A percentile compares a stretch with the other conserved stretches of the same genome.
These are phyloP conservation scores for Pichia sp. DNA, from an alignment of 1,139 yeast genomes.

Conservation along the genomic window DNA sequence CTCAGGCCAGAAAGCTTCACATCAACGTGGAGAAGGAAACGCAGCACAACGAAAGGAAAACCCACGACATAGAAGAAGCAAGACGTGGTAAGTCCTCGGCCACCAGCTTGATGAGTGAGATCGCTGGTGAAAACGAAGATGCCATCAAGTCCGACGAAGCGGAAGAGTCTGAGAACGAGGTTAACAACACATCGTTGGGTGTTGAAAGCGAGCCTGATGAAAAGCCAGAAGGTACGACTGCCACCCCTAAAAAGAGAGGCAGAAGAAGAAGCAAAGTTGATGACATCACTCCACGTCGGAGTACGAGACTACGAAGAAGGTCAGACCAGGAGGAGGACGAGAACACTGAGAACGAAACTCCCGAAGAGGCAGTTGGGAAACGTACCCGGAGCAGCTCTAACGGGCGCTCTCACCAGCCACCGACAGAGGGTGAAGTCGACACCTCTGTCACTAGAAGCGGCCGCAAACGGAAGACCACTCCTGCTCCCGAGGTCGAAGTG, in stretches of 20 bases:
- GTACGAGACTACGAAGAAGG: constrained; percentile 15
- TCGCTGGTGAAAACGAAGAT: not conserved
- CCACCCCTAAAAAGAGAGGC: constrained; percentile 8
- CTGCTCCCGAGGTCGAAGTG: constrained; percentile 6
- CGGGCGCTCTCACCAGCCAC: not conserved
- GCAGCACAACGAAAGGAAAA: constrained; percentile 11
- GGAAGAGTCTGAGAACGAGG: constrained; percentile 8
- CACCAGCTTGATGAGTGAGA: not conserved
- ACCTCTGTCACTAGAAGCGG: constrained; percentile 9
- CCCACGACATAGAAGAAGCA: constrained; percentile 9
- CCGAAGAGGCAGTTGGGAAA: constrained; percentile 13
- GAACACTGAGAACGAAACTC: constrained; percentile 2
- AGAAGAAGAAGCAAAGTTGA: constrained; percentile 8
- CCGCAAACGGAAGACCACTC: constrained; percentile 8
- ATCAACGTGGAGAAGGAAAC: constrained; percentile 15
- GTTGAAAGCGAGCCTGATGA: constrained; percentile 11
- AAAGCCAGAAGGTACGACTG: constrained; percentile 5
- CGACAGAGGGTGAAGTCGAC: constrained; percentile 17
- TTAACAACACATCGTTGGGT: not conserved
- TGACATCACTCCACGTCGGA: constrained; percentile 17
- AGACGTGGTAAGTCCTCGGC: not conserved
- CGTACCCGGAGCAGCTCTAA: constrained; percentile 19
- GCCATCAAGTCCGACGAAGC: constrained; percentile 1
- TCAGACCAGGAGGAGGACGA: constrained; percentile 14
- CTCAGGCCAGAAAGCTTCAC: constrained; percentile 17